Percentiles rank a stretch among this genome's conserved stretches.
phyloP scores from a whole-genome alignment of 306 rosid genomes.

The Dicorynia guianensis region DNA sequence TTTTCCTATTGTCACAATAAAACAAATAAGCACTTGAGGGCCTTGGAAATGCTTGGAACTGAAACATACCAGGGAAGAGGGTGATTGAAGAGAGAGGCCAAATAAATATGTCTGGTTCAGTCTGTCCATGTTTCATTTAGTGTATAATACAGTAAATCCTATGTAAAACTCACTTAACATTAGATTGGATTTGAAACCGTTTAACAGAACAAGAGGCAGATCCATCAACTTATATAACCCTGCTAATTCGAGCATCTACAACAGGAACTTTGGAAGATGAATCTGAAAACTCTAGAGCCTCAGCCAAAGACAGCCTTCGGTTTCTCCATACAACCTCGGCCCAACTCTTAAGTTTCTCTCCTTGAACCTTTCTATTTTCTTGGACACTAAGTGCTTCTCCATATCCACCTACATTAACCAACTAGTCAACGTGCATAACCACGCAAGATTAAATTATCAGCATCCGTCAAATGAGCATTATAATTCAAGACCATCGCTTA shows the following conservation, averaged over 20 bases:
- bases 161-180: too few relatives aligned
- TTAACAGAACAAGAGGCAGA: slow-evolving; percentile 14
- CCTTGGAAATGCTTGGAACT: too few relatives aligned
- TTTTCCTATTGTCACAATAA: too few relatives aligned
- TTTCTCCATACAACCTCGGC: slow-evolving; percentile 71
- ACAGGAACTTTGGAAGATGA: slow-evolving; percentile 50
- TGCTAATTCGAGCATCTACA: slow-evolving; percentile 73
- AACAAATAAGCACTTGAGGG: too few relatives aligned
- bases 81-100: too few relatives aligned
- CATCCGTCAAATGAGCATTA: background rate
- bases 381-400: slow-evolving; percentile 79
- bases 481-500: background rate
- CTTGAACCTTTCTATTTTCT: slow-evolving; percentile 79
- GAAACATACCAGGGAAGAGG: too few relatives aligned
- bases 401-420: slow-evolving; percentile 64
- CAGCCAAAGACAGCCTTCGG: slow-evolving; percentile 69
- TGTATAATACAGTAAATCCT: too few relatives aligned
- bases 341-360: slow-evolving; percentile 63
- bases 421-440: slow-evolving; percentile 27
- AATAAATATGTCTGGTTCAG: too few relatives aligned
- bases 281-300: slow-evolving; percentile 67
- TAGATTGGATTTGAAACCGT: slow-evolving; percentile 11
- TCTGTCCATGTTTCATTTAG: too few relatives aligned
- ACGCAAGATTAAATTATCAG: background rate
- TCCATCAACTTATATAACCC: slow-evolving; percentile 56